Base-by-base conservation (phyloP, 2,329 filamentous ascomycete species). In the Parastagonospora nodorum region DNA sequence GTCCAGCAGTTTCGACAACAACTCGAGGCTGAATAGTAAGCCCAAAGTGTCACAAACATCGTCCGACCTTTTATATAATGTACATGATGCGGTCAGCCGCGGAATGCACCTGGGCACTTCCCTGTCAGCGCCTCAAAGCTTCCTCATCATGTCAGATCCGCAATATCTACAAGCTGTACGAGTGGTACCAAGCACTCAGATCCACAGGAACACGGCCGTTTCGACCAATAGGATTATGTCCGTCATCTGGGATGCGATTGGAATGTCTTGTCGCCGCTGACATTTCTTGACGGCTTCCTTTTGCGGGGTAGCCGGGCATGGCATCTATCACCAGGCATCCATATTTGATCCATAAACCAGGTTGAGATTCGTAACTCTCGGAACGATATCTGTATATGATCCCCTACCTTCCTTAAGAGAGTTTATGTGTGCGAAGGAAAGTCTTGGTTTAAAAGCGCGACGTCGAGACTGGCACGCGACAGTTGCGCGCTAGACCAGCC, bases 201-300 rank as follows among this genome's bases (percentile, higher is more conserved):
- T 35, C 35, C 33, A 33, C 29, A 37, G 27, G 36, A 32, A 29
- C 27, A 41, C 28, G 16, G 14, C 29, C 9, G 14, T 10, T 30
- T 32, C 32, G 19, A 16, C 42, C 38, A 42, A 51, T 46, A 6
- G 43, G 29, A 11, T 37, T n/a, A 11, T 27, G 11, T 16, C 8
- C 5, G 14, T 32, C 15, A 32, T 44, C n/a, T 36, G 10, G 37
- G 24, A 14, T 11, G 15, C 10, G 15, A 39, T 41, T 42, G 37
- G 38, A 29, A 19, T n/a, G 35, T 27, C 45, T 45, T 45, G 49
- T 51, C 43, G 37, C 39, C 29, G 33, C 31, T 8, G 44, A 8
- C 44, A 31, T 24, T 33, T 53, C 45, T 53, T 53, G 50, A 45
- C 50, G 36, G 24, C 50, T 53, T 45, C 50, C 50, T 53, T 7